Evolutionary conservation across 208 protist species (phyloP), one percentile per base, ranked within the genome.

Genomic region (Leishmania tropica): DNA sequence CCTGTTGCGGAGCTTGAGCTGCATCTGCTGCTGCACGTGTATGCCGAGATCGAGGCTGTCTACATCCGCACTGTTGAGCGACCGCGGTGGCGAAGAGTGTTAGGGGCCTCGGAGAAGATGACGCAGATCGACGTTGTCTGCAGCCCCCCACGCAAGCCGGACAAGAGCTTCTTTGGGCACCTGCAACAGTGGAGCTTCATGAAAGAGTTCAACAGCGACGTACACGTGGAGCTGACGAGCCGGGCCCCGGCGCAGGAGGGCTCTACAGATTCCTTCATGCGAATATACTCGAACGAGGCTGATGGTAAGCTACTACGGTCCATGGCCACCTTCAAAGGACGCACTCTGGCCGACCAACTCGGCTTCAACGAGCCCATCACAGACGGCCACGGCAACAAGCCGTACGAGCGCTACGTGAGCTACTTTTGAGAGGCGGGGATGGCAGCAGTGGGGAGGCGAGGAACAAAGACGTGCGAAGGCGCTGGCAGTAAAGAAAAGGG

Each of bases 151-250:
- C 47, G 48, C 60, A 93, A 93, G 77, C 88, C 91, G 5, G 75
- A 87, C 75, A 64, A 76, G 45, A 85, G 75, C 11, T 93, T 96
- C 70, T 89, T 95, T 78, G 78, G 87, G 28, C 88, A 89, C 68
- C 87, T 98, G 17, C 87, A 96, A 84, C 89, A 84, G 17, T 98
- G 95, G 93, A 96, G 91, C 82, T 98, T 94, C 79, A 92, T 98
- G 89, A 75, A 82, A 21, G 93, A 98, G 88, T 97, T 96, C 78
- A 83, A 93, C 81, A 92, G 88, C 45, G 92, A 98, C 64, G 92
- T 98, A 15, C 93, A 98, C 71, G 83, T 98, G 10, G 93, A 98
- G 79, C 88, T 98, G 71, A 90, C 92, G 28, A 74, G 62, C 15
- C 51, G 45, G 40, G 56, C 76, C 0, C 95, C 93, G 17, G 51